phyloP scores from a whole-genome alignment of 345 rosid species.

The Mangifera indica region DNA sequence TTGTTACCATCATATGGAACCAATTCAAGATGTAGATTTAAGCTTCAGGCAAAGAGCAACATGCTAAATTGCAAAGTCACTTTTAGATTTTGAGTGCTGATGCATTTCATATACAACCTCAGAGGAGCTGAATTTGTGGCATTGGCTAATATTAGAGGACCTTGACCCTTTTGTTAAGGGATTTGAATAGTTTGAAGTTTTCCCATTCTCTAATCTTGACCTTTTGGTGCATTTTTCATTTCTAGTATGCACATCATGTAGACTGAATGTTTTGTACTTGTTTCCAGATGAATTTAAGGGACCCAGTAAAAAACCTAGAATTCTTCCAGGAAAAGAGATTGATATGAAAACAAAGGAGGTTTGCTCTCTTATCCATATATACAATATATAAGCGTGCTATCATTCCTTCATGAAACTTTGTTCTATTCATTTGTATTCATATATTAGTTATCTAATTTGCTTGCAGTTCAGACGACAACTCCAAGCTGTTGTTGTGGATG shows the following conservation, averaged over 20 bases:
- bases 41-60: not conserved
- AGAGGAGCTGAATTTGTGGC: constrained; percentile 4
- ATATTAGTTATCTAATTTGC: not conserved
- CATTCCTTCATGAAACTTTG: not conserved
- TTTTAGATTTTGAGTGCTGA: not conserved
- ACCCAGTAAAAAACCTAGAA: constrained; percentile 73
- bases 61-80: not conserved
- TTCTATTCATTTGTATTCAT: not conserved
- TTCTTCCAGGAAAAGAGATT: constrained; percentile 50
- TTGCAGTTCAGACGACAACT: constrained; percentile 60
- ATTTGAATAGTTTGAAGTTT: not conserved
- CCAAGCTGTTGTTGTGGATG: constrained; percentile 59
- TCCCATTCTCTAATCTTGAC: constrained; percentile 3
- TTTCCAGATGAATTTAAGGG: constrained; percentile 58
- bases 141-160: not conserved
- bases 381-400: not conserved
- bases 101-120: not conserved
- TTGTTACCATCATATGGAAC: not conserved
- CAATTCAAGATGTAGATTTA: not conserved
- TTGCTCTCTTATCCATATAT: constrained; percentile 9
- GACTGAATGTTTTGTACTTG: constrained; percentile 24
- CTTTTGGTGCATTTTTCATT: constrained; percentile 11
- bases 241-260: not conserved
- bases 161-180: not conserved
- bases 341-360: constrained; percentile 76